Base-by-base conservation (phyloP, 2,329 filamentous ascomycete species). In the Alternaria sp. region DNA sequence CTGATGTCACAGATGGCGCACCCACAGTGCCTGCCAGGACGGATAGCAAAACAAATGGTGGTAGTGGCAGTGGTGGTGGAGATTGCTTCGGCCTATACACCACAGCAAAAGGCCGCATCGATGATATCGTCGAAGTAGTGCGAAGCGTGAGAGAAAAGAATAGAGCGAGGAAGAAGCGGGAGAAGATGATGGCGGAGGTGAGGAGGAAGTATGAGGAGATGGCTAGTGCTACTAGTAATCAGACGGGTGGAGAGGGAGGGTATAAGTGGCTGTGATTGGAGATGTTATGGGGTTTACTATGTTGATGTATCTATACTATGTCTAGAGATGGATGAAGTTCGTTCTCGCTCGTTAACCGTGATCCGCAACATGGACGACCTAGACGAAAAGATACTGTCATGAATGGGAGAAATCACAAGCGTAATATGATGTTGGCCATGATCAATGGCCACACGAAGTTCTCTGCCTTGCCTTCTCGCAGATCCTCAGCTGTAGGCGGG, bases 11-110 rank as follows among this genome's bases (percentile, higher is more conserved):
- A 8, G 4, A 3, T 21, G 8, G 36, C 15, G 36, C n/a, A 17
- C 15, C 9, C 36, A 17, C 15, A 0, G 36, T 10, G 3, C 36
- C 36, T 17, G 9, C 8, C 3, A 3, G 5, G 36, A 5, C 5
- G n/a, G 11, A 40, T 17, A 3, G 36, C 36, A 40, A 40, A 17
- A 0, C 1, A 0, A 2, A 40, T 8, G 2, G 9, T 1, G 5
- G 2, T 1, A 3, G 36, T 2, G n/a, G 36, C 1, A 9, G 8
- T 17, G 3, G 15, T 0, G 15, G 36, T 3, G 36, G 36, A 1
- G n/a, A 40, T 17, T 40, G 36, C 11, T 17, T 17, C n/a, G n/a
- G 36, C n/a, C 4, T 40, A 6, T 40, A 40, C 36, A 3, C 36
- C 1, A 40, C 36, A 17, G 36, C 36, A 45, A 45, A 46, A 1